A percentile compares a stretch with the other conserved stretches of the same genome.
phyloP scores from a whole-genome alignment of 1,139 yeast genomes.

The Zhuliangozyma parablackwelliae region DNA sequence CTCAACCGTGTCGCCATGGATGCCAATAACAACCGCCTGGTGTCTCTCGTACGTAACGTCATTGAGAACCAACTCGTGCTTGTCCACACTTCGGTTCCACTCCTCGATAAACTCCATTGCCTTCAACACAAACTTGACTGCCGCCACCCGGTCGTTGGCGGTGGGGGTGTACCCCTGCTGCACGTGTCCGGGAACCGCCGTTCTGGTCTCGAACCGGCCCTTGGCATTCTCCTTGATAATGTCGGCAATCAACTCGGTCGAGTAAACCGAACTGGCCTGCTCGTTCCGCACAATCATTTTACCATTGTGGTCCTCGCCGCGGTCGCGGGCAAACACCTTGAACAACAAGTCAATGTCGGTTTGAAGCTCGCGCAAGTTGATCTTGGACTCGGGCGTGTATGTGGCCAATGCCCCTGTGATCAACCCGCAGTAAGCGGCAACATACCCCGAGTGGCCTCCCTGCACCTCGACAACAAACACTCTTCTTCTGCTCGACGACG shows the following conservation, averaged over 20 bases:
- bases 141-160: slow-evolving; percentile 70
- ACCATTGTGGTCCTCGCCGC: slow-evolving; percentile 80
- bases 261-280: slow-evolving; percentile 64
- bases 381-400: slow-evolving; percentile 88
- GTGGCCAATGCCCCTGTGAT: slow-evolving; percentile 92
- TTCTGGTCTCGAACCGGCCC: slow-evolving; percentile 67
- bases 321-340: slow-evolving; percentile 59
- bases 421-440: slow-evolving; percentile 84
- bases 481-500: slow-evolving; percentile 90
- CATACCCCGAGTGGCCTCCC: slow-evolving; percentile 94
- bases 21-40: slow-evolving; percentile 61
- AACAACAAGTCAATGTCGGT: slow-evolving; percentile 18
- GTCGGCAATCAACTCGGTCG: slow-evolving; percentile 63
- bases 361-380: slow-evolving; percentile 65
- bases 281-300: slow-evolving; percentile 66
- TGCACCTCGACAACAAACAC: slow-evolving; percentile 96
- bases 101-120: slow-evolving; percentile 68
- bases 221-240: slow-evolving; percentile 63
- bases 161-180: slow-evolving; percentile 83
- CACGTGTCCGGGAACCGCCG: slow-evolving; percentile 80
- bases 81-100: slow-evolving; percentile 14
- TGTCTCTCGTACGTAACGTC: slow-evolving; percentile 10
- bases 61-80: slow-evolving; percentile 4
- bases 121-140: slow-evolving; percentile 64
- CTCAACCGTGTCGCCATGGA: slow-evolving; percentile 58